Conservation (phyloP, 345 rosid genomes). For the Hevea brasiliensis region DNA sequence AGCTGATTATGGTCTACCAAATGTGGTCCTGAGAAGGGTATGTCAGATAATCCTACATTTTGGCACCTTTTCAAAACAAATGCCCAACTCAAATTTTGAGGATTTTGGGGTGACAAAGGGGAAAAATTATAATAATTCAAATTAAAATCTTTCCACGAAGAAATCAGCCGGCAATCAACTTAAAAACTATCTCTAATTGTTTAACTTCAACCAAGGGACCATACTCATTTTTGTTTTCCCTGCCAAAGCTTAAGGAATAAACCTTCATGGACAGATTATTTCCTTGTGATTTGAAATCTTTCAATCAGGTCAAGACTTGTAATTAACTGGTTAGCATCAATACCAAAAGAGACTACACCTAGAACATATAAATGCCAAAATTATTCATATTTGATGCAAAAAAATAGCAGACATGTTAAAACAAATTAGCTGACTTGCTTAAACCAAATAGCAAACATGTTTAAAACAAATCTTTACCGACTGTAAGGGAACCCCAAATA, state of each 20-base stretch:
- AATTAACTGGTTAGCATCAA: no score
- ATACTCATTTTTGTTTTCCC: no score
- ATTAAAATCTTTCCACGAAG: no score
- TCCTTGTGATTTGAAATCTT: not conserved
- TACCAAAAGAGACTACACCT: not conserved
- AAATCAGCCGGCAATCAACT: no score
- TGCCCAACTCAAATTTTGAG: not conserved
- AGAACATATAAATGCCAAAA: not conserved
- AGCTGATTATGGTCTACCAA: not conserved
- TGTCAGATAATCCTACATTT: not conserved
- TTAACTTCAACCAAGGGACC: no score
- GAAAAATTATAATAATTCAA: no score
- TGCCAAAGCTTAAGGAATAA: not conserved
- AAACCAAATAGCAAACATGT: not conserved
- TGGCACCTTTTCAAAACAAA: not conserved
- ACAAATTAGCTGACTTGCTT: not conserved
- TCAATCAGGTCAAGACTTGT: no score
- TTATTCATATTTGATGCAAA: not conserved
- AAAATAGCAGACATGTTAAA: not conserved
- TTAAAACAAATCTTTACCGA: slow-evolving; percentile 58
- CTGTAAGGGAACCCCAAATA: slow-evolving; percentile 58
- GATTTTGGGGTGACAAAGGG: no score
- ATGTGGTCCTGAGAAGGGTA: not conserved
- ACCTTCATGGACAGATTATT: not conserved
- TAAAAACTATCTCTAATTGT: no score